phyloP scores from a whole-genome alignment of 805 yeast genomes.

The Danielozyma ontarioensis region DNA sequence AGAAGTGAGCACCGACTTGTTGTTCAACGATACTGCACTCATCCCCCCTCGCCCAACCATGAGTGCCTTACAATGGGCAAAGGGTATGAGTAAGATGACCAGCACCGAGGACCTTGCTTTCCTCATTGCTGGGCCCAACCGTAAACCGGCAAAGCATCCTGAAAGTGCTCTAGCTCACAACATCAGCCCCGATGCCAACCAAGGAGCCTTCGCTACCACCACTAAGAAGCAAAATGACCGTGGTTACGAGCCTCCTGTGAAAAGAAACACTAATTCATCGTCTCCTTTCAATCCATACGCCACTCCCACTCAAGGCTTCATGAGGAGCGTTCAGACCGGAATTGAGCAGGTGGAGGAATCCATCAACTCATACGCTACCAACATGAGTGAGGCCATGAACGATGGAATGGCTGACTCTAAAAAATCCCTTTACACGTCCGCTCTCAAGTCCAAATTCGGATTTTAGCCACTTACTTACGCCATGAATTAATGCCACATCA shows the following conservation, averaged over 20 bases:
- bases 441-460: constrained; percentile 52
- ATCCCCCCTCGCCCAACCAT: constrained; percentile 79
- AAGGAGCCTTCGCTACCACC: constrained; percentile 5
- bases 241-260: constrained; percentile 45
- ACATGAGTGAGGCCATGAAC: constrained; percentile 47
- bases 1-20: constrained; percentile 40
- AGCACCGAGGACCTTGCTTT: constrained; percentile 56
- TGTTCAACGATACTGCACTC: constrained; percentile 64
- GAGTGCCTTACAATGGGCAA: constrained; percentile 79
- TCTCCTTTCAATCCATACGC: constrained; percentile 24
- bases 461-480: constrained; percentile 32
- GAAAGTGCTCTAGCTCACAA: constrained; percentile 54
- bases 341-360: constrained; percentile 50
- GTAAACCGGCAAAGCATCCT: constrained; percentile 53
- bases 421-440: constrained; percentile 44
- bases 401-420: constrained; percentile 48
- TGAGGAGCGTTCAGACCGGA: constrained; percentile 47
- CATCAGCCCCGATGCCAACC: constrained; percentile 42
- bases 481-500: too few relatives aligned
- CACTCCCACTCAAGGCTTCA: constrained; percentile 30
- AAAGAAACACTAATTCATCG: constrained; percentile 19
- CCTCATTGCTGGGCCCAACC: constrained; percentile 69
- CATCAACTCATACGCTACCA: constrained; percentile 53
- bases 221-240: constrained; percentile 7
- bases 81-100: constrained; percentile 61